Evolutionary conservation across 2,329 filamentous ascomycete genomes (phyloP).

Genomic region (Fusarium sp.): DNA sequence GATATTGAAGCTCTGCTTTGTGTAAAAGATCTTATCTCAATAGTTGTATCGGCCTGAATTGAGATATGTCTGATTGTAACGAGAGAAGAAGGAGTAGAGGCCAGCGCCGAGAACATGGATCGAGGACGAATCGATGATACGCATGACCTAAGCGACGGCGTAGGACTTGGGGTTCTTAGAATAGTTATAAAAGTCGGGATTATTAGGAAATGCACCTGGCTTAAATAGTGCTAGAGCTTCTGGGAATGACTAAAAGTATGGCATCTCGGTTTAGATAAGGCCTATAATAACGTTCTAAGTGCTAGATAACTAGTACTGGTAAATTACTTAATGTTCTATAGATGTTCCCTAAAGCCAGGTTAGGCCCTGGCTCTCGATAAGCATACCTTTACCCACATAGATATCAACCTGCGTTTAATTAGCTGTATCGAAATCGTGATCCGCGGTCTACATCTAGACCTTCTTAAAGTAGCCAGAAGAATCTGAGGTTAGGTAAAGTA

Average conservation of each 20-base stretch:
- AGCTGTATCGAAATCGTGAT: constrained; percentile 63
- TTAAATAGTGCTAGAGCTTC: constrained; percentile 24
- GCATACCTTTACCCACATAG: constrained; percentile 50
- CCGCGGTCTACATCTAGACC: constrained; percentile 73
- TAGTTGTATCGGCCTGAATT: constrained; percentile 24
- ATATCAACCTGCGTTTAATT: constrained; percentile 44
- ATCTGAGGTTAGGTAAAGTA: constrained; percentile 57
- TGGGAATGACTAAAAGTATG: constrained; percentile 34
- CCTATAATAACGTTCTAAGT: constrained; percentile 59
- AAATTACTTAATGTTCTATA: constrained; percentile 49
- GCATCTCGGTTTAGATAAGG: constrained; percentile 54
- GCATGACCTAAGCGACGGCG: constrained; percentile 38
- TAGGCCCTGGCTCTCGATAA: constrained; percentile 45
- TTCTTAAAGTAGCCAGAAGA: constrained; percentile 62
- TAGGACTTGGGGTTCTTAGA: constrained; percentile 21
- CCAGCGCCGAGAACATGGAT: constrained; percentile 42
- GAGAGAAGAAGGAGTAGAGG: constrained; percentile 43
- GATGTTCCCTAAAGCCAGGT: constrained; percentile 45
- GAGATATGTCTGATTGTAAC: constrained; percentile 41
- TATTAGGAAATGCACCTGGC: constrained; percentile 5
- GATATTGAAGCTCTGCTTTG: constrained; percentile 30
- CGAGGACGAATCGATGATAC: constrained; percentile 31
- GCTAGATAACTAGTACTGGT: constrained; percentile 59
- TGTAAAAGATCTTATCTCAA: constrained; percentile 32
- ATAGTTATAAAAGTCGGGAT: constrained; percentile 7